A percentile compares a stretch with the other conserved stretches of the same genome.
Conservation (phyloP, 495 filamentous ascomycete species). For the Annulohypoxylon moriforme region DNA sequence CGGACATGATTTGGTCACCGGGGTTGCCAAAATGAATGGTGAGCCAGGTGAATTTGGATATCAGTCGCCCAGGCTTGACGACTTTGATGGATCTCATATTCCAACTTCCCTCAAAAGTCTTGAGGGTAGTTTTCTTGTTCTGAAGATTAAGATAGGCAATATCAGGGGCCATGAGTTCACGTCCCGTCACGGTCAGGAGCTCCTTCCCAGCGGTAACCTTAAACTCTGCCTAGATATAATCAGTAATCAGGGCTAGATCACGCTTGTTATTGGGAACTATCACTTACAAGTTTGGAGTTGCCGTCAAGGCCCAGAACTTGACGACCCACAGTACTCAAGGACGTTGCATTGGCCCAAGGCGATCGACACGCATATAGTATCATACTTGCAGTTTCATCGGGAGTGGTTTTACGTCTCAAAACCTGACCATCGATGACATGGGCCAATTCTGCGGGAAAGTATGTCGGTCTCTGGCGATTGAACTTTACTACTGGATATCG, state of each 20-base stretch:
- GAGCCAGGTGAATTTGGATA: constrained; percentile 51
- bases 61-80: constrained; percentile 42
- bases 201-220: constrained; percentile 64
- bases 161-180: constrained; percentile 67
- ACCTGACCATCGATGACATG: constrained; percentile 74
- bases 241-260: constrained; percentile 19
- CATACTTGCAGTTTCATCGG: constrained; percentile 71
- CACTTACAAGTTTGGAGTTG: constrained; percentile 49
- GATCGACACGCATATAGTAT: constrained; percentile 74
- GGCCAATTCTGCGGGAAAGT: constrained; percentile 75
- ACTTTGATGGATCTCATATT: constrained; percentile 52
- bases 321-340: constrained; percentile 68
- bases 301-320: constrained; percentile 52
- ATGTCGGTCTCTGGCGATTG: constrained; percentile 68
- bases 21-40: constrained; percentile 27
- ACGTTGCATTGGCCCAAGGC: constrained; percentile 72
- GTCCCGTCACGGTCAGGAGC: constrained; percentile 73
- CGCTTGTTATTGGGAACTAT: neutral
- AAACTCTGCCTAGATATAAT: constrained; percentile 55
- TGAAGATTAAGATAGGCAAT: constrained; percentile 61
- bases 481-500: constrained; percentile 75
- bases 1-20: neutral
- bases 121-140: constrained; percentile 14
- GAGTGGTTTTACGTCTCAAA: constrained; percentile 63
- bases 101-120: constrained; percentile 51